These are phyloP conservation scores for Avena sativa DNA, from an alignment of 176 grass and related monocot species.

Conservation along the genomic window DNA sequence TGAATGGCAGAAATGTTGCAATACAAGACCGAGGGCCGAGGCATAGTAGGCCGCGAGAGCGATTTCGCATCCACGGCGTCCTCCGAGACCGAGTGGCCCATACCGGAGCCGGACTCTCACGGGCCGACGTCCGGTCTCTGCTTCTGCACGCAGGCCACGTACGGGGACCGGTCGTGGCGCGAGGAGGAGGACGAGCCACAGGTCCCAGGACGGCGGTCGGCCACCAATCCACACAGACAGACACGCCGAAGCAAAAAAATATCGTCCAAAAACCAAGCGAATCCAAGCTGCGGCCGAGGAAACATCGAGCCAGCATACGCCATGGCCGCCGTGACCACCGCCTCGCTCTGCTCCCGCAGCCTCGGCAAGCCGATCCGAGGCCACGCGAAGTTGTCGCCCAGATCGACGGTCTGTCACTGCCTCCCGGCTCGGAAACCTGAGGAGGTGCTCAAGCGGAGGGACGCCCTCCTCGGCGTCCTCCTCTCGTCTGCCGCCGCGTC, in stretches of 20 bases:
- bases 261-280: not conserved
- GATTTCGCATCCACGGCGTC: not conserved
- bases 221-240: slow-evolving; percentile 9
- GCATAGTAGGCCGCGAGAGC: not conserved
- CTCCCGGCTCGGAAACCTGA: slow-evolving; percentile 12
- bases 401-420: slow-evolving; percentile 18
- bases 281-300: not conserved
- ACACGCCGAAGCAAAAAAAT: slow-evolving; percentile 18
- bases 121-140: not conserved
- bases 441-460: slow-evolving; percentile 53
- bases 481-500: slow-evolving; percentile 48
- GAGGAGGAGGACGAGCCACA: slow-evolving; percentile 32
- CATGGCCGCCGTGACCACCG: slow-evolving; percentile 51
- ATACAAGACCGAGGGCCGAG: not conserved
- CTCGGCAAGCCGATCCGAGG: not conserved
- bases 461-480: slow-evolving; percentile 57
- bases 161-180: not conserved
- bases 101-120: not conserved
- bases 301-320: not conserved
- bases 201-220: not conserved
- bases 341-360: slow-evolving; percentile 34
- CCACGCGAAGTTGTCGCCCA: not conserved
- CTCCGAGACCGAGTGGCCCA: not conserved
- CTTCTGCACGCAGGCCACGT: not conserved
- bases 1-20: no score